These are phyloP conservation scores for Mycena citricolor DNA, from an alignment of 1,284 basidiomycete species.

Conservation along the genomic window DNA sequence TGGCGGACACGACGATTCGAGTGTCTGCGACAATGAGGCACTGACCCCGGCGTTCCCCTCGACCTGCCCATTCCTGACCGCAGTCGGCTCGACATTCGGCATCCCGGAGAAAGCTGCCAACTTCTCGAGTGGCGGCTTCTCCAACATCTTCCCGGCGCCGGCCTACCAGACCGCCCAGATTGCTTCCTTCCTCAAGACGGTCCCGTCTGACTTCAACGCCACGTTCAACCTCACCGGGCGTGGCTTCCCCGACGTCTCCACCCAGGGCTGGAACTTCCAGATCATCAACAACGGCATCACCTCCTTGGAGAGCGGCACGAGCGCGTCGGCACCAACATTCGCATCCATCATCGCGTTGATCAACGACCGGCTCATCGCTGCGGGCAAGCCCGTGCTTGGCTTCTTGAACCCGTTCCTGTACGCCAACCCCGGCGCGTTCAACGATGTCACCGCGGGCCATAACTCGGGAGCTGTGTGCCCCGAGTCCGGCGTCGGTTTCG, in stretches of 20 bases:
- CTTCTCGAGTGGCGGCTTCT: constrained; percentile 48
- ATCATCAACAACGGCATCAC: constrained; percentile 8
- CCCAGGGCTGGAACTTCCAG: constrained; percentile 11
- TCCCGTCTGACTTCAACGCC: constrained; percentile 40
- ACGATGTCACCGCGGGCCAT: constrained; percentile 9
- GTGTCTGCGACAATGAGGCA: constrained; percentile 32
- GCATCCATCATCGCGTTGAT: constrained; percentile 19
- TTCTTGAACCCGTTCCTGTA: constrained; percentile 19
- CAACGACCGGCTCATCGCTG: constrained; percentile 18
- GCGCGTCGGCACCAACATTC: constrained; percentile 20
- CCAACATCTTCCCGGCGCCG: constrained; percentile 36
- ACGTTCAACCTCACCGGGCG: constrained; percentile 34
- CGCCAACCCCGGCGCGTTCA: constrained; percentile 14
- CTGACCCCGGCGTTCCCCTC: constrained; percentile 49
- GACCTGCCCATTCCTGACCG: constrained; percentile 32
- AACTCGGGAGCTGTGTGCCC: constrained; percentile 14
- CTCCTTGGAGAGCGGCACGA: constrained; percentile 10
- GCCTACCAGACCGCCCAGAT: constrained; percentile 44
- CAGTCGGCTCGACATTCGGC: constrained; percentile 43
- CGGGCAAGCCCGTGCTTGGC: constrained; percentile 15
- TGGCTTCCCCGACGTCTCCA: constrained; percentile 17
- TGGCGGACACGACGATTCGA: constrained; percentile 52
- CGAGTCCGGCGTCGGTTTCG: constrained; percentile 5
- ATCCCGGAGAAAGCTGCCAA: constrained; percentile 17
- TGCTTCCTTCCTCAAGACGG: constrained; percentile 35